A percentile compares a stretch with the other conserved stretches of the same genome.
These are phyloP conservation scores for Ustilago sp. DNA, from an alignment of 1,284 basidiomycete genomes.

Conservation along the genomic window DNA sequence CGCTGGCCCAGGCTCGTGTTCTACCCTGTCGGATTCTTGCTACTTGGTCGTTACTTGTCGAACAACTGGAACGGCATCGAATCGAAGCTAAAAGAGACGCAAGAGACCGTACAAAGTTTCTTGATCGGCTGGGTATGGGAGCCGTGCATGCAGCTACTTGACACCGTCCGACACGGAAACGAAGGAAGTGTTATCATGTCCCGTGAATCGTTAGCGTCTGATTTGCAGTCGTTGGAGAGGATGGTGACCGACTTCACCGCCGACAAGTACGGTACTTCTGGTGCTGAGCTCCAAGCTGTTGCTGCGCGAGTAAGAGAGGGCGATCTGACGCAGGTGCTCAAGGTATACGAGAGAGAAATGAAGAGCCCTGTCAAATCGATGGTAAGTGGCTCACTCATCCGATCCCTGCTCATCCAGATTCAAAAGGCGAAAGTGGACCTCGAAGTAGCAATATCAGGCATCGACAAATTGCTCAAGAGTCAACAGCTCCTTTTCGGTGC, in stretches of 20 bases:
- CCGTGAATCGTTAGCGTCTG: conserved; percentile 81
- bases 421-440: conserved; percentile 98
- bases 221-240: conserved; percentile 87
- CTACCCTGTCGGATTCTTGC: conserved; percentile 50
- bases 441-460: conserved; percentile 83
- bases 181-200: conserved; percentile 77
- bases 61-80: conserved; percentile 59
- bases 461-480: conserved; percentile 91
- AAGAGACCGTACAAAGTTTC: conserved; percentile 81
- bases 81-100: conserved; percentile 74
- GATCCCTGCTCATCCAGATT: conserved; percentile 89
- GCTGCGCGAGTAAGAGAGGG: conserved; percentile 79
- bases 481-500: conserved; percentile 98
- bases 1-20: conserved; percentile 61
- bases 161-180: conserved; percentile 83
- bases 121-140: conserved; percentile 87
- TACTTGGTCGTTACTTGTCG: conserved; percentile 40
- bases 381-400: conserved; percentile 82
- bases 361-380: conserved; percentile 84
- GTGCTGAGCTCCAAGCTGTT: conserved; percentile 75
- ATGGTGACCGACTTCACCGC: conserved; percentile 88
- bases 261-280: conserved; percentile 79
- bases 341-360: conserved; percentile 92
- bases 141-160: conserved; percentile 83
- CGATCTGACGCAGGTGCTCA: conserved; percentile 87